Base-by-base conservation (phyloP, 164 flowering plant genomes). In the Kalanchoe fedtschenkoi region DNA sequence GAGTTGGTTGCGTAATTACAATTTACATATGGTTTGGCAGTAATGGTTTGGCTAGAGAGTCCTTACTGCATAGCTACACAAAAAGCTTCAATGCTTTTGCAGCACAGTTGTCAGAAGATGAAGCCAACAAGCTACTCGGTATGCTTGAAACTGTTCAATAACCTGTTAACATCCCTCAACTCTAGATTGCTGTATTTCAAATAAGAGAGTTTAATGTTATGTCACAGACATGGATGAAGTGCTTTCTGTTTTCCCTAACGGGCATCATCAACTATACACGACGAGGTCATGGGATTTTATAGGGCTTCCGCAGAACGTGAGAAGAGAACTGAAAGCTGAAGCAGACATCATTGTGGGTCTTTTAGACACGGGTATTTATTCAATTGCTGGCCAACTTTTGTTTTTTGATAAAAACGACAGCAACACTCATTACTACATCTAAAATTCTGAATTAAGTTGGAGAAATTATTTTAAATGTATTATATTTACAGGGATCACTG, bases 281-380 rank as follows among this genome's bases (percentile, higher is more conserved):
- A 88, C 97, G 6, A 81, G 61, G 65, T 82, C 96, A 39, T 91
- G 96, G 96, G 91, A 91, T 53, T 91, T 83, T 61, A 33, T 88
- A 6, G 89, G 96, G 4, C 69, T 91, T 10, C 82, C 86, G 19
- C 38, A 60, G 14, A 72, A 65, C 0, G 79, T 73, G 0, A 63
- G 32, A 63, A 81, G 91, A 64, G 78, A 76, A 21, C 41, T 68
- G 32, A 47, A 64, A 53, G 14, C 46, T 5, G 89, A 84, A 71
- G 81, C 83, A 35, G 54, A 84, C 62, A 74, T 83, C 0, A 64
- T 86, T 26, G 81, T 88, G 4, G 93, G 85, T 19, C 47, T 91
- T 16, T 14, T 89, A 5, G 96, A 91, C 56, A 72, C 95, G 72
- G 97, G 96, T 88, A 33, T 2, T 4, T 14, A 37, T 11, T 34